These are phyloP conservation scores for Syzygium oleosum DNA, from an alignment of 345 rosid species.

Conservation along the genomic window DNA sequence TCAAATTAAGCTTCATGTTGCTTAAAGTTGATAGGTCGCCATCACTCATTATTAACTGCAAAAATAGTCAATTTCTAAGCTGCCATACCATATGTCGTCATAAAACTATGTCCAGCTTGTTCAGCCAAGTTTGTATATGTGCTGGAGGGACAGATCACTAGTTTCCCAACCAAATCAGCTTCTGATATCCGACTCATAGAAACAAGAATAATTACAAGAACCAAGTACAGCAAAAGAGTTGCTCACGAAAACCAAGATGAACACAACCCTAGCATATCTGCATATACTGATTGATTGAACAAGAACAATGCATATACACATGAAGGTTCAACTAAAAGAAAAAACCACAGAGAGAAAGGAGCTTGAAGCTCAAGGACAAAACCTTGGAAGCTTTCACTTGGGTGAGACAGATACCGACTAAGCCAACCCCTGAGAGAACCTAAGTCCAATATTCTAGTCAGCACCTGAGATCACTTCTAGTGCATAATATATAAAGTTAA, in stretches of 20 bases:
- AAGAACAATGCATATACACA: neutral
- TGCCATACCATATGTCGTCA: neutral
- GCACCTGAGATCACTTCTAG: neutral
- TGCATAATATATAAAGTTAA: neutral
- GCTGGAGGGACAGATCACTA: neutral
- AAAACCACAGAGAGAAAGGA: neutral
- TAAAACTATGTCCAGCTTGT: neutral
- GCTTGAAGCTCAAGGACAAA: neutral
- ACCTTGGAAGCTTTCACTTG: constrained; percentile 43
- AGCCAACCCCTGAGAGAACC: constrained; percentile 39
- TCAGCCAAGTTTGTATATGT: neutral
- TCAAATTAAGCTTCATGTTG: neutral
- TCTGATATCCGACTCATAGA: neutral
- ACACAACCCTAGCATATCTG: neutral
- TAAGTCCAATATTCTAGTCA: constrained; percentile 6
- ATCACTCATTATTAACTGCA: neutral
- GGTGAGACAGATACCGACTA: constrained; percentile 75
- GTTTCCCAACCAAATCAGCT: neutral
- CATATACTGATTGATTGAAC: neutral
- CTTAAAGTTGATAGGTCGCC: neutral
- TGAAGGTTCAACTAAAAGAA: neutral
- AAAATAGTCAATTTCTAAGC: neutral
- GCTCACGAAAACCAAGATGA: neutral
- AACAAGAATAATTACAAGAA: neutral
- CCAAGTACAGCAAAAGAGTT: neutral